A percentile compares a stretch with the other conserved stretches of the same genome.
phyloP scores from a whole-genome alignment of 78 protist species.

The Salpingoeca rosetta region DNA sequence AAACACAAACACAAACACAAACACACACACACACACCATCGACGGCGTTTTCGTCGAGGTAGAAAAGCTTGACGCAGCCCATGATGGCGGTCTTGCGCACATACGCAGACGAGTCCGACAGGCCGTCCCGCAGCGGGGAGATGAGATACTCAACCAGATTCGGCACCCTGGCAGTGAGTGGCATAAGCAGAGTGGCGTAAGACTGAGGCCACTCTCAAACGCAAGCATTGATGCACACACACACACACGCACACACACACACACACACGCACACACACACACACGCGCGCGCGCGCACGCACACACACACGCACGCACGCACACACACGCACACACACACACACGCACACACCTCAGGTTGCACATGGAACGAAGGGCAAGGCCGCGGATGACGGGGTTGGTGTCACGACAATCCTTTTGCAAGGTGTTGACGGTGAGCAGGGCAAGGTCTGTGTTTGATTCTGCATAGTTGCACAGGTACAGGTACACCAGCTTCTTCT shows the following conservation, averaged over 20 bases:
- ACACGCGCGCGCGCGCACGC: too few relatives aligned
- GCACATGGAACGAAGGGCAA: conserved; percentile 78
- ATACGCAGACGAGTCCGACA: conserved; percentile 67
- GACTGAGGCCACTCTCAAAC: neutral
- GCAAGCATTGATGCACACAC: too few relatives aligned
- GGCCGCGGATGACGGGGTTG: conserved; percentile 88
- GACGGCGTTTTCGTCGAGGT: conserved; percentile 10
- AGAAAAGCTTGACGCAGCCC: conserved; percentile 55
- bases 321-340: too few relatives aligned
- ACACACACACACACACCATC: too few relatives aligned
- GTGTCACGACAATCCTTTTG: conserved; percentile 71
- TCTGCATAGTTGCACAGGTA: conserved; percentile 65
- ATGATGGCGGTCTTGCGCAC: conserved; percentile 88
- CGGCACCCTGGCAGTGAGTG: neutral
- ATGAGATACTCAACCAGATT: conserved; percentile 72
- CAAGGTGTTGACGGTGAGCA: conserved; percentile 79
- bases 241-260: too few relatives aligned
- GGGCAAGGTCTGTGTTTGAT: conserved; percentile 55
- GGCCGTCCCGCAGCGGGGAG: conserved; percentile 29
- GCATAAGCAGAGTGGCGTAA: neutral
- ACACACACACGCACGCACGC: too few relatives aligned
- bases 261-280: too few relatives aligned
- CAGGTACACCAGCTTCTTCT: conserved; percentile 74
- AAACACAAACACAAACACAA: too few relatives aligned
- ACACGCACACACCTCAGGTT: conserved; percentile 38